A percentile compares a stretch with the other conserved stretches of the same genome.
These are phyloP conservation scores for Metroxylon sagu DNA, from an alignment of 176 grass and related monocot species.

Conservation along the genomic window DNA sequence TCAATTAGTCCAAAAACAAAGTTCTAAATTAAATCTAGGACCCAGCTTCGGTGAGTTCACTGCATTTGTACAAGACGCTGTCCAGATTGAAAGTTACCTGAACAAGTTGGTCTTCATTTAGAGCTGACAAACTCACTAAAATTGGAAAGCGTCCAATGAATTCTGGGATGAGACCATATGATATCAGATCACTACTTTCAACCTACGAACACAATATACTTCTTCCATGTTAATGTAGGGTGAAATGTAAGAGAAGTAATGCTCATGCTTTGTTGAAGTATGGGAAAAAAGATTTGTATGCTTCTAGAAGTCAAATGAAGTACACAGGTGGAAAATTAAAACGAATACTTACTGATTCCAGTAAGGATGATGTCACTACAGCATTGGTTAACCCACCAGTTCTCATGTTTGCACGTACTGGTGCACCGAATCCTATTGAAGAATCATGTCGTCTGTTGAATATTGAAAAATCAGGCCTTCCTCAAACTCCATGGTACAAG, in stretches of 20 bases:
- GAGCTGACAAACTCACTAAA: conserved; percentile 69
- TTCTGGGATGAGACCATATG: conserved; percentile 90
- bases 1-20: too few relatives aligned
- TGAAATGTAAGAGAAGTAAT: background rate
- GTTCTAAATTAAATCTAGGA: too few relatives aligned
- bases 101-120: conserved; percentile 93
- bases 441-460: conserved; percentile 88
- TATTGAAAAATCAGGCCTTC: conserved; percentile 25
- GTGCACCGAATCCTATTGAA: conserved; percentile 98
- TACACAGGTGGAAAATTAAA: too few relatives aligned
- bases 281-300: too few relatives aligned
- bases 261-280: too few relatives aligned
- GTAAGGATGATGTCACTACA: conserved; percentile 65
- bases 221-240: conserved; percentile 5
- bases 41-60: too few relatives aligned
- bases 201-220: conserved; percentile 46
- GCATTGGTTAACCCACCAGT: conserved; percentile 51
- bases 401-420: conserved; percentile 80
- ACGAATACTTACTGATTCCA: conserved; percentile 66
- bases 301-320: background rate
- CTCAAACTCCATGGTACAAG: conserved; percentile 12
- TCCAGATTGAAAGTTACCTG: conserved; percentile 41
- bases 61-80: too few relatives aligned
- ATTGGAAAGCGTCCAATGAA: conserved; percentile 90
- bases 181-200: conserved; percentile 82